Percentiles rank a stretch among this genome's conserved stretches.
phyloP scores from a whole-genome alignment of 2,329 filamentous ascomycete species.

The Clathrospora elynae region DNA sequence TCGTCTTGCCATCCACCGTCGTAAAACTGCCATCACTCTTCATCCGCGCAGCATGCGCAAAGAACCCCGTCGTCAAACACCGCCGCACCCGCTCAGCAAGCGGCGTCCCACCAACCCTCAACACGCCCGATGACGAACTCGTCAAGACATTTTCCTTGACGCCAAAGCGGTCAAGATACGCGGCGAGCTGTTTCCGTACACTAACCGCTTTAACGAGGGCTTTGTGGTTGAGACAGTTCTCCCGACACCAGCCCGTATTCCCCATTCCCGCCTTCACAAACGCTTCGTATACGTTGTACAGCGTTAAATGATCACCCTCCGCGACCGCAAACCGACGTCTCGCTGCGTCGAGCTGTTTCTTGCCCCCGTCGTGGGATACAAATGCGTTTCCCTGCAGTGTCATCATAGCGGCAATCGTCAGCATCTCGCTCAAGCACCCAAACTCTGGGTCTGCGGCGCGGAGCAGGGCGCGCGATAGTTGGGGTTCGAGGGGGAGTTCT shows the following conservation, averaged over 20 bases:
- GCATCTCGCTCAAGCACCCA: conserved; percentile 79
- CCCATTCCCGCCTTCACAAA: conserved; percentile 84
- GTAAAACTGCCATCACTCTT: conserved; percentile 88
- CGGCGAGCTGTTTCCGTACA: conserved; percentile 82
- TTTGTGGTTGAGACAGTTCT: conserved; percentile 87
- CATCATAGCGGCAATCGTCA: conserved; percentile 93
- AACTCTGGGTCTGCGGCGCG: conserved; percentile 68
- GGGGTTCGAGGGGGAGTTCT: conserved; percentile 88
- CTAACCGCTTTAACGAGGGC: conserved; percentile 80
- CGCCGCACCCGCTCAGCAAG: conserved; percentile 77
- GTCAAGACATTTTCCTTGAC: conserved; percentile 62
- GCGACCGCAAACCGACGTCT: conserved; percentile 85
- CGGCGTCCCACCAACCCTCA: conserved; percentile 51
- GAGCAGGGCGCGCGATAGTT: conserved; percentile 90
- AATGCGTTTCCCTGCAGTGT: conserved; percentile 82
- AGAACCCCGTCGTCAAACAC: conserved; percentile 88
- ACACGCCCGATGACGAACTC: conserved; percentile 47
- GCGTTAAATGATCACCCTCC: conserved; percentile 90
- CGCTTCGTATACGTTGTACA: conserved; percentile 90
- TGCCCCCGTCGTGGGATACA: conserved; percentile 78
- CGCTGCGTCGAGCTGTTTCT: conserved; percentile 73
- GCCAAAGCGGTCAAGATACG: conserved; percentile 85
- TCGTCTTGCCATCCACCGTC: conserved; percentile 78
- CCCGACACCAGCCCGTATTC: conserved; percentile 83
- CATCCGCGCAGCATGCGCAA: conserved; percentile 92